Base-by-base conservation (phyloP, 2,329 filamentous ascomycete genomes). In the Aspergillus ochraceus region DNA sequence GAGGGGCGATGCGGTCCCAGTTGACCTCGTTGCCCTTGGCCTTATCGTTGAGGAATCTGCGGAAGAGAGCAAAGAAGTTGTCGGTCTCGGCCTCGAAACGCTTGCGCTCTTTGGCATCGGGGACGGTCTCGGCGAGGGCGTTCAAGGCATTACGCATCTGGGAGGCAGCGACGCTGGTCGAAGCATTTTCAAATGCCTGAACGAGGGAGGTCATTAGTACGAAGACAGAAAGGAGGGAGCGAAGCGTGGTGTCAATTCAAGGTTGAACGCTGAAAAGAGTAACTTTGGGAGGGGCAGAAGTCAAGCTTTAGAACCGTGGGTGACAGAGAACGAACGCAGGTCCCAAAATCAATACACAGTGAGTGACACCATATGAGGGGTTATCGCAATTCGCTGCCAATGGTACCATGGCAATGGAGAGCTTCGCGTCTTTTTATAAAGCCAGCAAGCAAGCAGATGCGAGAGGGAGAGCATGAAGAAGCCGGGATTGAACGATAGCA, bases 11-110 rank as follows among this genome's bases (percentile, higher is more conserved):
- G 74, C 92, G 92, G 66, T 96, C 92, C 95, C 95, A 99, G 78
- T 97, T 91, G 86, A 95, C 87, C 54, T 88, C 88, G 77, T 95
- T 97, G 78, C 94, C 93, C 88, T 98, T 98, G 75, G 95, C 94
- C 85, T 97, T 97, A 83, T 98, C 95, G 77, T 97, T 97, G 65
- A 99, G 84, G 81, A 97, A 99, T 81, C 95, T 88, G 76, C 95
- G 90, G 89, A 99, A 99, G 64, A 99, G 90, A 62, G 92, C 90
- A 77, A 99, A 99, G 86, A 99, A 99, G 88, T 99, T 99, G 87
- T 99, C 95, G 93, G 97, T 98, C 82, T 99, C 94, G 4, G 93
- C 96, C 83, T 98, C 94, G 79, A 98, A 98, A 68, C 96, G 88
- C 91, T 81, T 80, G 83, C 86, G 88, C 76, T 86, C 83, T 32